A percentile compares a stretch with the other conserved stretches of the same genome.
Conservation (phyloP, 2,329 filamentous ascomycete genomes). For the Exophiala sp. region DNA sequence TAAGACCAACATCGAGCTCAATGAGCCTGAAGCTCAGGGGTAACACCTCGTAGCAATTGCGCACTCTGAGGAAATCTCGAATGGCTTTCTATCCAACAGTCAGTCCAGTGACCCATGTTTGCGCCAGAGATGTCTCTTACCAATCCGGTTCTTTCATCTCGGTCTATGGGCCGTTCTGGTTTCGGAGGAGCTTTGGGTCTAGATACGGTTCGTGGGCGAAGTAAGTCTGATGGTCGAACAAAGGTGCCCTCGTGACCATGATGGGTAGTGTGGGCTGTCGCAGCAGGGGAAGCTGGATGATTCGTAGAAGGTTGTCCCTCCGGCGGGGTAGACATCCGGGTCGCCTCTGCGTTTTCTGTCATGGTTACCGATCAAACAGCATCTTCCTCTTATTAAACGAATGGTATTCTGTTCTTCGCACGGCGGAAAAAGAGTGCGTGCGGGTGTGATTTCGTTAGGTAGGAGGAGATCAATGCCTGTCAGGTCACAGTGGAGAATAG, state of each 20-base stretch:
- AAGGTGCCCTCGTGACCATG: conserved; percentile 44
- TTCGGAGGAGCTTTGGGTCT: conserved; percentile 40
- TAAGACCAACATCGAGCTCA: conserved; percentile 87
- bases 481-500: background rate
- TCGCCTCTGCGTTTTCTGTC: conserved; percentile 24
- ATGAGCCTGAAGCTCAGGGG: conserved; percentile 95
- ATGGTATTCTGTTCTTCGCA: conserved; percentile 2
- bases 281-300: conserved; percentile 13
- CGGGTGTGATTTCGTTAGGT: background rate
- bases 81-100: conserved; percentile 66
- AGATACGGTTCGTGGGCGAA: conserved; percentile 39
- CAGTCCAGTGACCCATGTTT: background rate
- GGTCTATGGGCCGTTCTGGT: conserved; percentile 45
- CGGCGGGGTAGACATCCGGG: conserved; percentile 14
- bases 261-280: conserved; percentile 7
- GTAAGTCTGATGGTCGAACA: conserved; percentile 48
- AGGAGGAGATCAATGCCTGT: background rate
- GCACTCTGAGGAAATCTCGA: conserved; percentile 90
- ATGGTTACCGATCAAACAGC: conserved; percentile 17
- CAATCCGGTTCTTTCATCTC: conserved; percentile 49
- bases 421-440: background rate
- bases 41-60: conserved; percentile 96
- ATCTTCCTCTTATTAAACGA: conserved; percentile 9
- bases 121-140: conserved; percentile 34
- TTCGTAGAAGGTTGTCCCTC: conserved; percentile 10